Base-by-base conservation (phyloP, 2,329 filamentous ascomycete species). In the Trichoderma sp. region DNA sequence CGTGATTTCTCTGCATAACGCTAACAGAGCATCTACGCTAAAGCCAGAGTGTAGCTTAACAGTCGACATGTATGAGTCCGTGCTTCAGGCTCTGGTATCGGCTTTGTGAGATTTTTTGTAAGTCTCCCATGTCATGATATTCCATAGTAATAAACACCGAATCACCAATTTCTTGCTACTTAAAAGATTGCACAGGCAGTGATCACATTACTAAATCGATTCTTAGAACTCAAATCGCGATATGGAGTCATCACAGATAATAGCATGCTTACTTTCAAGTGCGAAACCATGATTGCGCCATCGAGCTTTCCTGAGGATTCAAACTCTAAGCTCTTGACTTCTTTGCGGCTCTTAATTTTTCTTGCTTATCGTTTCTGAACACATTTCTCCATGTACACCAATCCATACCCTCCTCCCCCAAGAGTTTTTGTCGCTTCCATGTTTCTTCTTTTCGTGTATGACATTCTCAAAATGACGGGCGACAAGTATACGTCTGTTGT, bases 401-500 rank as follows among this genome's bases (percentile, higher is more conserved):
- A 7, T n/a, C 39, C 39, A 11, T n/a, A 46, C 39, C 39, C 4
- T 14, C 39, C 18, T 46, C 7, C 39, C 18, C 39, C 18, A 46
- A n/a, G 39, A n/a, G 5, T 18, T n/a, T 46, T 18, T 46, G 6
- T 46, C 39, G 39, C 39, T n/a, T n/a, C 18, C 18, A n/a, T n/a
- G n/a, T n/a, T 18, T 46, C 16, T 46, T 46, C 39, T n/a, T 10
- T n/a, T n/a, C 18, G 39, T 46, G n/a, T n/a, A 46, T n/a, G 18
- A 5, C 18, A 18, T n/a, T 46, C 39, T 46, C 39, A 18, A 21
- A n/a, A n/a, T 49, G n/a, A 77, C 79, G 75, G 78, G 78, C 2
- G 66, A 69, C 4, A 75, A 66, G 39, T 81, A 79, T 59, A 69
- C 75, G 6, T 58, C 73, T 5, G 66, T 79, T 2, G 79, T 79